These are phyloP conservation scores for Saccharomyces hybrid DNA, from an alignment of 1,139 yeast species.

Conservation along the genomic window DNA sequence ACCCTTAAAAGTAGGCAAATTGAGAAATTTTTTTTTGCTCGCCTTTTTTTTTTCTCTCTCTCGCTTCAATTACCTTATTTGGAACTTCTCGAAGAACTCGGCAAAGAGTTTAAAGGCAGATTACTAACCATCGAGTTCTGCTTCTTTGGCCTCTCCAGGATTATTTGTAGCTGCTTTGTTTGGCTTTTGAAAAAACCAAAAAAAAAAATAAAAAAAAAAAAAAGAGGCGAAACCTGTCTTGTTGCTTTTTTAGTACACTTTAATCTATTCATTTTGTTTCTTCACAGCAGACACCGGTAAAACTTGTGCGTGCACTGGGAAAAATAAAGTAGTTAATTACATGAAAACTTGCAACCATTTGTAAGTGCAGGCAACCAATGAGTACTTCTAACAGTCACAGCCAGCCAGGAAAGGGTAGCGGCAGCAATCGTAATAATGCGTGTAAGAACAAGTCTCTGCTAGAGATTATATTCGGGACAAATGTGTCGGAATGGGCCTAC, in stretches of 20 bases:
- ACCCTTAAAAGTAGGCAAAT: neutral
- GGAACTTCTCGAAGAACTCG: slow-evolving; percentile 1
- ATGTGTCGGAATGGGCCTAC: slow-evolving; percentile 15
- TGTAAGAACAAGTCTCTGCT: slow-evolving; percentile 4
- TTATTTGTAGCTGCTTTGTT: neutral
- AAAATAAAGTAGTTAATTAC: neutral
- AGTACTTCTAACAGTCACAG: neutral
- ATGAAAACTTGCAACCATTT: neutral
- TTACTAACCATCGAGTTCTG: neutral
- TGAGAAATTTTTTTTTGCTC: neutral
- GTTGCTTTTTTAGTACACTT: neutral
- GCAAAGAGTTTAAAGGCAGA: neutral
- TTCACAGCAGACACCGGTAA: neutral
- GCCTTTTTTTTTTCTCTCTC: neutral
- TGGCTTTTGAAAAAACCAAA: neutral
- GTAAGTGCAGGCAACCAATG: neutral
- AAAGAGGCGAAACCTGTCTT: neutral
- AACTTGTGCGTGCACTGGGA: neutral
- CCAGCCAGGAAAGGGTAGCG: neutral
- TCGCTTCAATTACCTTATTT: neutral
- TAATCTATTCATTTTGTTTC: neutral
- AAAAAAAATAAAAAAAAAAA: neutral
- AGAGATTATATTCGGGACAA: slow-evolving; percentile 19
- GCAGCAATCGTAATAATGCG: neutral
- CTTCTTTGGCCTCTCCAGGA: neutral